Evolutionary conservation across 176 grass and related monocot species (phyloP).

Genomic region (Phoenix dactylifera): DNA sequence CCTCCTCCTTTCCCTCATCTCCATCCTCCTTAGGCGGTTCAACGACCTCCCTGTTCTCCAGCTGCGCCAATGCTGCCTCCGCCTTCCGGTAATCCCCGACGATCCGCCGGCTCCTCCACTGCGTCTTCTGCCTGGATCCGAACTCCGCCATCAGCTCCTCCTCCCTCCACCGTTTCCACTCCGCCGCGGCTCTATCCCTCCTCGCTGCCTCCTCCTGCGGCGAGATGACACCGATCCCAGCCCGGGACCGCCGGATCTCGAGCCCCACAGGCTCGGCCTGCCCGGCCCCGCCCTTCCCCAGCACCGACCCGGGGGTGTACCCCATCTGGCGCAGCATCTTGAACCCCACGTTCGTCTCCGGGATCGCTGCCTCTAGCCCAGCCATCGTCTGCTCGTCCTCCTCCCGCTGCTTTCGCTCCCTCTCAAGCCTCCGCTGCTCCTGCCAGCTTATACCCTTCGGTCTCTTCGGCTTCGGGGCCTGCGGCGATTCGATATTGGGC

Average conservation of each 20-base stretch:
- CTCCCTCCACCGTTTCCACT: constrained; percentile 34
- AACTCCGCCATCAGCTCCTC: constrained; percentile 58
- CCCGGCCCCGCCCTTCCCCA: constrained; percentile 26
- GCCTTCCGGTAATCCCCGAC: constrained; percentile 61
- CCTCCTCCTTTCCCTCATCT: constrained; percentile 17
- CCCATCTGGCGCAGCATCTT: constrained; percentile 80
- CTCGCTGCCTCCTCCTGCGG: constrained; percentile 9
- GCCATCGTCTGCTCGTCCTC: constrained; percentile 64
- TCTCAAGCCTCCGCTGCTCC: constrained; percentile 49
- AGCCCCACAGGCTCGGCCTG: constrained; percentile 51
- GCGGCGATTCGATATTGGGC: constrained; percentile 24
- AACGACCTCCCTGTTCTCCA: constrained; percentile 55
- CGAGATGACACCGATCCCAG: constrained; percentile 42
- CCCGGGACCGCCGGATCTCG: constrained; percentile 60
- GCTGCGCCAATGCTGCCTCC: constrained; percentile 48
- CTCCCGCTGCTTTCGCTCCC: constrained; percentile 47
- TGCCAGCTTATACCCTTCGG: constrained; percentile 46
- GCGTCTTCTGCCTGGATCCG: constrained; percentile 54
- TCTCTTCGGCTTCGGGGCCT: constrained; percentile 27
- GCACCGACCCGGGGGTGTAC: constrained; percentile 31
- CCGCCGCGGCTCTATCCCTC: constrained; percentile 26
- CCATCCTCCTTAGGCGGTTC: constrained; percentile 12
- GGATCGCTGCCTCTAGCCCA: constrained; percentile 53
- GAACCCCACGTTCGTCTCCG: constrained; percentile 85
- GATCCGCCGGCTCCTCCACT: constrained; percentile 51